Base-by-base conservation (phyloP, 805 yeast species). In the Hanseniaspora pseudoguilliermondii region DNA sequence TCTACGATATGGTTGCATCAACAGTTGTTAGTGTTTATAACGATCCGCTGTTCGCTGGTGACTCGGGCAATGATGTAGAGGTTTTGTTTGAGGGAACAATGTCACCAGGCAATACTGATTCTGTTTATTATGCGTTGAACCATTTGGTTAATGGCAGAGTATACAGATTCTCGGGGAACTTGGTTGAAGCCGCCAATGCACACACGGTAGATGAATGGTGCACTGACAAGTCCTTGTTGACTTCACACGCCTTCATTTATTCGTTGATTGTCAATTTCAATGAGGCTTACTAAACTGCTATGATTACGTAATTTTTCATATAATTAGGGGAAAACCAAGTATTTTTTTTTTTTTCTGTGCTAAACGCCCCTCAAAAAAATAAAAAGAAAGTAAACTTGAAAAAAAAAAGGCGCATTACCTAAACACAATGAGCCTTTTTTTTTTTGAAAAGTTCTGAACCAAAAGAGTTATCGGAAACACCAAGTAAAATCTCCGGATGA, bases 1-100 rank as follows among this genome's bases (percentile, higher is more conserved):
- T 66, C 1, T 83, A 86, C 83, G 70, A 71, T 8, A 60, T 71
- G 35, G 71, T 84, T 49, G 75, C 83, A 0, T 89, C 90, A 9
- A 75, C 82, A 15, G 69, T 80, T 34, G 75, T 81, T 58, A 54
- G 46, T 75, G 78, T 58, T 73, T 84, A 54, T 76, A 76, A 61
- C 83, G 81, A 66, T 81, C 79, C 55, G 54, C 51, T 50, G 2
- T 56, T 56, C 39, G 15, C 18, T 5, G 32, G 20, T 11, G 36
- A 41, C 8, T 1, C 11, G 13, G 18, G 20, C 7, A 15, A 46
- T 5, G 21, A 36, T 6, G 44, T 53, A 2, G 52, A 49, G 5
- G 53, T 60, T 11, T 54, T 54, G 27, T 50, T 59, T 29, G 58
- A 59, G n/a, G 59, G 59, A 15, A 48, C 57, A 0, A 41, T 59